Conservation (phyloP, 805 yeast genomes). For the Ogataea parapolymorpha region DNA sequence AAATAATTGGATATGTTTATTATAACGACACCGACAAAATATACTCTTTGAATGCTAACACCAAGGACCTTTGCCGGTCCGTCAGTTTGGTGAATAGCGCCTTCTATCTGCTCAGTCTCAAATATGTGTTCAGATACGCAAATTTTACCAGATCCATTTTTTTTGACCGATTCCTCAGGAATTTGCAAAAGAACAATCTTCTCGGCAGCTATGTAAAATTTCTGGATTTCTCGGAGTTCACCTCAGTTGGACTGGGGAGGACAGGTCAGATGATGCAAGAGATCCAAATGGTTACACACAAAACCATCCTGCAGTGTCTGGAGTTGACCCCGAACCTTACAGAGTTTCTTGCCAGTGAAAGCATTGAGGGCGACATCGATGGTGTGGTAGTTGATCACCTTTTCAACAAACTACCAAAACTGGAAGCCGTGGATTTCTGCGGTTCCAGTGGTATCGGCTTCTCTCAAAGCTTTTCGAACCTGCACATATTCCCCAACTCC, state of each 20-base stretch:
- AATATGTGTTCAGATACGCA: conserved; percentile 62
- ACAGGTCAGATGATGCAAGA: conserved; percentile 87
- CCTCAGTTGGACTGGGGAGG: conserved; percentile 85
- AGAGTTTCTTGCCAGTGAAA: conserved; percentile 82
- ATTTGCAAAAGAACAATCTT: conserved; percentile 43
- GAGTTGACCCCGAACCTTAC: conserved; percentile 59
- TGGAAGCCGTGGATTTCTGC: conserved; percentile 80
- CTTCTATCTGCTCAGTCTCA: conserved; percentile 54
- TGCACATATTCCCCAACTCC: conserved; percentile 30
- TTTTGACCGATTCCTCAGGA: conserved; percentile 64
- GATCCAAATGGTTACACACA: conserved; percentile 82
- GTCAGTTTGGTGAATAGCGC: conserved; percentile 48
- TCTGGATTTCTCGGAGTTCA: conserved; percentile 84
- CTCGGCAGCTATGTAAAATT: conserved; percentile 65
- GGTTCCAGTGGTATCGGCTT: conserved; percentile 74
- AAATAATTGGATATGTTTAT: conserved; percentile 31
- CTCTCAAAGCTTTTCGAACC: conserved; percentile 51
- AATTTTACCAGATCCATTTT: conserved; percentile 77
- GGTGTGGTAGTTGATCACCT: conserved; percentile 50
- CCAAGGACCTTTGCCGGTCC: conserved; percentile 27
- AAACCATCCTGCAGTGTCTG: conserved; percentile 64
- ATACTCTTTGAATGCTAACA: conserved; percentile 28
- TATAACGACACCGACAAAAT: conserved; percentile 28
- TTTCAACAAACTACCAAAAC: conserved; percentile 49
- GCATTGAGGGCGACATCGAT: conserved; percentile 79